Percentiles rank a stretch among this genome's conserved stretches.
Evolutionary conservation across 495 filamentous ascomycete species (phyloP).

Genomic region (Penicillium herquei): DNA sequence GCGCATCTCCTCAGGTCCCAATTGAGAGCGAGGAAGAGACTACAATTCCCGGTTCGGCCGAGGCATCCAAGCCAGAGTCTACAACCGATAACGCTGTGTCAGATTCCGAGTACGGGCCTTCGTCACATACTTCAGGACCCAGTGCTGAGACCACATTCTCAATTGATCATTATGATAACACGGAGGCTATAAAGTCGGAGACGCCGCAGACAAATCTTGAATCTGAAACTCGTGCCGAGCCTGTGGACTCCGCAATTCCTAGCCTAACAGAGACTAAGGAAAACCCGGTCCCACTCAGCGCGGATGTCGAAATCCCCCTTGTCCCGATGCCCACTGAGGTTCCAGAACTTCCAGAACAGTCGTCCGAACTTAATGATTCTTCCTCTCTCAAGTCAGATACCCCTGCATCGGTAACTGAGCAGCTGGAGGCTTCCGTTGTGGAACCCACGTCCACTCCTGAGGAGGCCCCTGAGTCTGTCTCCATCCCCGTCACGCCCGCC

Average conservation of each 20-base stretch:
- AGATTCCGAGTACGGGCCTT: conserved; percentile 17
- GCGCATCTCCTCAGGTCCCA: neutral
- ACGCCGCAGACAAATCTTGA: conserved; percentile 21
- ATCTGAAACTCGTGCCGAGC: conserved; percentile 27
- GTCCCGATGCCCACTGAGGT: conserved; percentile 25
- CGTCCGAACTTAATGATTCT: conserved; percentile 11
- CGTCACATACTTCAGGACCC: conserved; percentile 17
- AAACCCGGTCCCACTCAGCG: conserved; percentile 37
- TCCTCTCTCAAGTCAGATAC: conserved; percentile 21
- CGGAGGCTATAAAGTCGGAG: conserved; percentile 18
- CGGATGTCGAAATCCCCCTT: conserved; percentile 33
- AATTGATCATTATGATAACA: conserved; percentile 6
- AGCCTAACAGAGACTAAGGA: conserved; percentile 30
- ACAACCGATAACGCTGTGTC: conserved; percentile 19
- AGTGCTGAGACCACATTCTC: conserved; percentile 14
- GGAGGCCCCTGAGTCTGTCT: conserved; percentile 14
- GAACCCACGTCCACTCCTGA: conserved; percentile 11
- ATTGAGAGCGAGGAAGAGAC: neutral
- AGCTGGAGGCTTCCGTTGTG: conserved; percentile 10
- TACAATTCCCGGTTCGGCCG: neutral
- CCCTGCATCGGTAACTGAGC: conserved; percentile 16
- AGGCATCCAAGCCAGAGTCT: conserved; percentile 18
- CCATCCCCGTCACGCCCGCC: conserved; percentile 22
- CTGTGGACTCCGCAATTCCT: conserved; percentile 24
- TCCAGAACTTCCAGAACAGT: conserved; percentile 24